These are phyloP conservation scores for Pythium aquatile DNA, from an alignment of 352 stramenopile species.

Conservation along the genomic window DNA sequence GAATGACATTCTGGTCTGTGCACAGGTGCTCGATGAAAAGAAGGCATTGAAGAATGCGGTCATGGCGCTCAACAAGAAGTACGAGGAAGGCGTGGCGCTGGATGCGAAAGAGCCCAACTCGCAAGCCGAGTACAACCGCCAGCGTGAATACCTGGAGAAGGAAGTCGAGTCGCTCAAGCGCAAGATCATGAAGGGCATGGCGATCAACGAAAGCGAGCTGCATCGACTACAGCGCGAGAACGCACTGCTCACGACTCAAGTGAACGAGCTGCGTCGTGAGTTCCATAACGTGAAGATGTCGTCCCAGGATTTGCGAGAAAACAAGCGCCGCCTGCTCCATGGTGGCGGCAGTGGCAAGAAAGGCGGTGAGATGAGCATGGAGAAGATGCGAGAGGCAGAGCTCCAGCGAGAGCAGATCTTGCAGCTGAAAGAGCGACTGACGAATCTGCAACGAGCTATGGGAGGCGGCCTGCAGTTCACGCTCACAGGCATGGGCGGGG, in stretches of 20 bases:
- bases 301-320: constrained; percentile 54
- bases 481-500: constrained; percentile 24
- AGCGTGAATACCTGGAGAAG: constrained; percentile 91
- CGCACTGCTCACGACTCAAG: constrained; percentile 72
- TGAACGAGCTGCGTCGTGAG: constrained; percentile 81
- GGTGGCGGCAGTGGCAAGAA: constrained; percentile 21
- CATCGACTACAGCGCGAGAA: constrained; percentile 83
- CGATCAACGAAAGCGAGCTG: constrained; percentile 79
- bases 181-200: constrained; percentile 88
- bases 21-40: constrained; percentile 71
- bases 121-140: constrained; percentile 89
- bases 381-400: constrained; percentile 64
- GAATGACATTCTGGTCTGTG: constrained; percentile 68
- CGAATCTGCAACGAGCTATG: constrained; percentile 60
- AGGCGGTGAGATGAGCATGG: constrained; percentile 31
- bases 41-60: constrained; percentile 76
- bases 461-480: constrained; percentile 58
- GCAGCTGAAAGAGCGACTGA: constrained; percentile 66
- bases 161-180: constrained; percentile 89
- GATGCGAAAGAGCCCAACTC: constrained; percentile 89
- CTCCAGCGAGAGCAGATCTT: constrained; percentile 72
- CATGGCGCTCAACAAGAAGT: constrained; percentile 87
- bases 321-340: constrained; percentile 29
- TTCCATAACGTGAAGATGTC: constrained; percentile 80
- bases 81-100: constrained; percentile 64